phyloP scores from a whole-genome alignment of 2,329 filamentous ascomycete genomes.

The Trichoderma harzianum region DNA sequence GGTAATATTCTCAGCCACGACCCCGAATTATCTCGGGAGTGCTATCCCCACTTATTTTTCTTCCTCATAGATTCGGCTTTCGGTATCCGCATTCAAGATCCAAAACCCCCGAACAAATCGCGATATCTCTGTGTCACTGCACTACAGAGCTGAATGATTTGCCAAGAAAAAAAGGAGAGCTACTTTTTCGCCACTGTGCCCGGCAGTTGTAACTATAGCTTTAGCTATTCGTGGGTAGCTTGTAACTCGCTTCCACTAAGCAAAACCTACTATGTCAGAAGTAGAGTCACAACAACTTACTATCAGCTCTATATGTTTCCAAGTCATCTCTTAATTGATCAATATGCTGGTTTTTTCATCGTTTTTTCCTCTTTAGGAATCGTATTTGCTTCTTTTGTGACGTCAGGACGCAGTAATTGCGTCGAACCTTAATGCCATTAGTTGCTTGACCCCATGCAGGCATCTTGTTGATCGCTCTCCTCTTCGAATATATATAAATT shows the following conservation, averaged over 20 bases:
- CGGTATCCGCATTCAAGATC: neutral
- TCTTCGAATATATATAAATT: neutral
- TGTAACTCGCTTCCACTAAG: neutral
- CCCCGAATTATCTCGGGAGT: neutral
- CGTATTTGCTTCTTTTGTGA: neutral
- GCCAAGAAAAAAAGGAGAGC: neutral
- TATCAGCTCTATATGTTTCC: neutral
- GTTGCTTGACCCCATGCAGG: neutral
- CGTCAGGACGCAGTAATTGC: neutral
- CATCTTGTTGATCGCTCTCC: neutral
- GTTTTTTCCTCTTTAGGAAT: neutral
- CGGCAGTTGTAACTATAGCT: neutral
- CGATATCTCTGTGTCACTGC: neutral
- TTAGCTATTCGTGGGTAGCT: neutral
- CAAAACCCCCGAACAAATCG: neutral
- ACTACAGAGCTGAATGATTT: neutral
- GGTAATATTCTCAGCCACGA: neutral
- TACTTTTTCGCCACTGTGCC: neutral
- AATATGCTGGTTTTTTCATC: neutral
- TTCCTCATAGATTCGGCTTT: neutral
- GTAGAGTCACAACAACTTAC: neutral
- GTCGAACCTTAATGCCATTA: neutral
- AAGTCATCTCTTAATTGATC: neutral
- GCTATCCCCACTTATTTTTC: neutral
- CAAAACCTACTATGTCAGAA: neutral